Evolutionary conservation across 2,329 filamentous ascomycete species (phyloP).

Genomic region (Stemphylium lycopersici): DNA sequence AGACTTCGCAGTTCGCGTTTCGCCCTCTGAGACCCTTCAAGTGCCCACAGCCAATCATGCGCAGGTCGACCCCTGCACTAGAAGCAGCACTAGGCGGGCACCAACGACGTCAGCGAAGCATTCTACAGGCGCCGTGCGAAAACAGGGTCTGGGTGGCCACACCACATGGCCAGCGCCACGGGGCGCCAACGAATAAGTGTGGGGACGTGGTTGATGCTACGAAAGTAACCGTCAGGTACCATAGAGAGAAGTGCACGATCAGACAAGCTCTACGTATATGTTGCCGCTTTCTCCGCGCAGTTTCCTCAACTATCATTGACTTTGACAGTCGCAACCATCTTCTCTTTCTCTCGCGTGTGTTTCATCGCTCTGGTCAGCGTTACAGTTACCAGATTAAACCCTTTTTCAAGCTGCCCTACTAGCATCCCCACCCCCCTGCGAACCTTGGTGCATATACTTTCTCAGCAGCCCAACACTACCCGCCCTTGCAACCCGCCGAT

Average conservation of each 20-base stretch:
- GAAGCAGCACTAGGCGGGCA: constrained; percentile 18
- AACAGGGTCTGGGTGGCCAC: constrained; percentile 27
- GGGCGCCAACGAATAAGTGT: constrained; percentile 21
- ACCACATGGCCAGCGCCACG: constrained; percentile 11
- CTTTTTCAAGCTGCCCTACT: too few species aligned
- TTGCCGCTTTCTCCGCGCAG: too few species aligned
- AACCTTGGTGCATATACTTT: constrained; percentile 1
- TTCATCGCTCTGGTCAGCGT: too few species aligned
- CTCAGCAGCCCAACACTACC: not conserved
- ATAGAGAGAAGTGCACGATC: too few species aligned
- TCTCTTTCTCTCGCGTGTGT: not conserved
- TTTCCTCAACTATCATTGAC: constrained; percentile 9
- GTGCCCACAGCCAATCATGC: constrained; percentile 34
- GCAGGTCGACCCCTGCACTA: constrained; percentile 11
- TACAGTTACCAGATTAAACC: not conserved
- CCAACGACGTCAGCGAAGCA: constrained; percentile 40
- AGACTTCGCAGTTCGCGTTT: constrained; percentile 10
- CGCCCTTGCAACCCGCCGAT: constrained; percentile 4
- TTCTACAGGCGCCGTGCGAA: constrained; percentile 19
- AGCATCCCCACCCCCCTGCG: not conserved
- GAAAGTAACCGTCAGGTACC: not conserved
- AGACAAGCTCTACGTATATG: too few species aligned
- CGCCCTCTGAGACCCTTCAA: constrained; percentile 2
- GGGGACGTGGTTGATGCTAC: not conserved
- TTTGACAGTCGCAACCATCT: constrained; percentile 21